phyloP scores from a whole-genome alignment of 1,284 basidiomycete species.

The Naganishia sp. region DNA sequence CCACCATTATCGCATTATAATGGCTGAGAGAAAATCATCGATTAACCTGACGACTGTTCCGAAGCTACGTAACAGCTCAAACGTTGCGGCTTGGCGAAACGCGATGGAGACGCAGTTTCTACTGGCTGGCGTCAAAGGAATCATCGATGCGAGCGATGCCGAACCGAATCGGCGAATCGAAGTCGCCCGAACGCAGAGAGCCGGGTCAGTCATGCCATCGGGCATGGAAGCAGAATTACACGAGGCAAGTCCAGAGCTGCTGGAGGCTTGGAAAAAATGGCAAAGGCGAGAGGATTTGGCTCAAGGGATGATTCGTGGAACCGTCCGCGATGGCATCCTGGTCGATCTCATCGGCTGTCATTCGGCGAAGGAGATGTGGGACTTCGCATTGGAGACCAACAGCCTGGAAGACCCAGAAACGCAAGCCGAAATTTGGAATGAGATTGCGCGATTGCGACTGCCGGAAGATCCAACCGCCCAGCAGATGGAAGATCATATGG shows the following conservation, averaged over 20 bases:
- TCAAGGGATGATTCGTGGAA: constrained; percentile 16
- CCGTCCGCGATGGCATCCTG: constrained; percentile 14
- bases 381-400: constrained; percentile 7
- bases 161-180: constrained; percentile 4
- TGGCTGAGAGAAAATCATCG: too few relatives aligned
- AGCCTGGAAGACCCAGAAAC: background rate
- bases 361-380: constrained; percentile 29
- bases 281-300: constrained; percentile 18
- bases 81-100: too few relatives aligned
- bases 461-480: constrained; percentile 6
- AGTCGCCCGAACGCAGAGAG: background rate
- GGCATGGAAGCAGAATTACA: background rate
- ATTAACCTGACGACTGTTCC: too few relatives aligned
- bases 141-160: constrained; percentile 21
- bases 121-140: background rate
- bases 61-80: too few relatives aligned
- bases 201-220: background rate
- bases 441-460: constrained; percentile 1
- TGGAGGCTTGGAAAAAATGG: constrained; percentile 22
- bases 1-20: too few relatives aligned
- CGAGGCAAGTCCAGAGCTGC: background rate
- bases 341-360: constrained; percentile 15
- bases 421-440: constrained; percentile 11
- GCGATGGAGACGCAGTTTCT: too few relatives aligned
- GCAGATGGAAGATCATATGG: constrained; percentile 26